Base-by-base conservation (phyloP, 2,329 filamentous ascomycete species). In the Colletotrichum tabaci region DNA sequence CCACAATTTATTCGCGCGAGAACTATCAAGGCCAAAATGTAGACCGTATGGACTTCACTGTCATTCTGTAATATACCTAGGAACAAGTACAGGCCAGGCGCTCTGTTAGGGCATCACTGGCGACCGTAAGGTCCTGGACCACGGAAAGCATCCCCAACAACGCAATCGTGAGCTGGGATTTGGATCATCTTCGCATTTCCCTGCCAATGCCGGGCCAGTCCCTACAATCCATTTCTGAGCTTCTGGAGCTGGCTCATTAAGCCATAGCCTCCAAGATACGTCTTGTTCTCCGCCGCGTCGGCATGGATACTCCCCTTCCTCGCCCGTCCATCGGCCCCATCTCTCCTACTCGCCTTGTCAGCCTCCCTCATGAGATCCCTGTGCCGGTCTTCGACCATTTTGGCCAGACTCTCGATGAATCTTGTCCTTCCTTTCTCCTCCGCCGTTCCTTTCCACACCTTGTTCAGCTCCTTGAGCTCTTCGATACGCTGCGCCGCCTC, bases 391-490 rank as follows among this genome's bases (percentile, higher is more conserved):
- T 98, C 95, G 1, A 98, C 94, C 82, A 94, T 88, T 84, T 91
- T 94, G 44, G 91, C 90, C 76, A 99, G 81, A 62, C 88, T 88
- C 74, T 98, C 96, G 21, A 99, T 91, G 79, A 98, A 95, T 77
- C 90, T 93, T 12, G 84, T 84, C 64, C 96, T 87, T 7, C 94
- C 94, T 82, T 94, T 97, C 80, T 98, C 96, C 83, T 99, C 96
- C 0, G 94, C 93, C 2, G 96, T 98, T n/a, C 95, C 95, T 80
- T 93, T 96, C 95, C 96, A 99, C 26, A 99, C 91, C n/a, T 84
- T 84, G 4, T 91, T 90, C 74, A 98, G 83, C 73, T 91, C 88
- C 77, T 94, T 92, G 67, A 98, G 86, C 78, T 93, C 90, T 77
- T 94, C 92, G 16, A 98, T 91, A 55, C 94, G 87, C 66, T 87